Evolutionary conservation across 2,329 filamentous ascomycete species (phyloP).

Genomic region (Fusarium sp.): DNA sequence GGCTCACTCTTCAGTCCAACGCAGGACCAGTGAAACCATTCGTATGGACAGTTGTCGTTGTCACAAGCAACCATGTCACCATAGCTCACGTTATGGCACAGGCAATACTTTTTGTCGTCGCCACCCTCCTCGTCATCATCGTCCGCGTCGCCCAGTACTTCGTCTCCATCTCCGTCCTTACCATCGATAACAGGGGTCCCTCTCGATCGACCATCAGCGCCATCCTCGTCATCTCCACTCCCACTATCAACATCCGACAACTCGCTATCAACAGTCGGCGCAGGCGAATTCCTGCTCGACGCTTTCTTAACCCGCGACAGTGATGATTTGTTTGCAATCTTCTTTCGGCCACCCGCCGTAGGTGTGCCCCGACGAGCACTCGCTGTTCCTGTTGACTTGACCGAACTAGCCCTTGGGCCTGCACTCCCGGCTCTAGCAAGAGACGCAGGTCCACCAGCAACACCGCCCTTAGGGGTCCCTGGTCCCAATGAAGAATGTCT

Average conservation of each 20-base stretch:
- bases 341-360: constrained; percentile 59
- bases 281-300: constrained; percentile 69
- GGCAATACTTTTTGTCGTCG: constrained; percentile 85
- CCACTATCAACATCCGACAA: constrained; percentile 72
- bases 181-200: constrained; percentile 50
- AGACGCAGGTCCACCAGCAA: constrained; percentile 48
- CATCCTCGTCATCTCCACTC: constrained; percentile 65
- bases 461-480: constrained; percentile 67
- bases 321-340: constrained; percentile 68
- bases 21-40: constrained; percentile 90
- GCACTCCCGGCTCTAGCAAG: constrained; percentile 68
- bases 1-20: constrained; percentile 77
- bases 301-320: constrained; percentile 72
- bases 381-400: constrained; percentile 57
- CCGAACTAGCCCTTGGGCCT: constrained; percentile 64
- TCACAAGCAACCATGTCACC: constrained; percentile 93
- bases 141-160: constrained; percentile 66
- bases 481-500: constrained; percentile 73
- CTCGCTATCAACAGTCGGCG: constrained; percentile 73
- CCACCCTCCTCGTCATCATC: constrained; percentile 77
- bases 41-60: constrained; percentile 82
- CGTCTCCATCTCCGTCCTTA: constrained; percentile 62
- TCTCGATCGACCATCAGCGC: constrained; percentile 48
- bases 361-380: constrained; percentile 64
- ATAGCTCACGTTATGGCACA: constrained; percentile 85